These are phyloP conservation scores for Ceratorhiza oryzae-sativae DNA, from an alignment of 1,284 basidiomycete genomes.

Conservation along the genomic window DNA sequence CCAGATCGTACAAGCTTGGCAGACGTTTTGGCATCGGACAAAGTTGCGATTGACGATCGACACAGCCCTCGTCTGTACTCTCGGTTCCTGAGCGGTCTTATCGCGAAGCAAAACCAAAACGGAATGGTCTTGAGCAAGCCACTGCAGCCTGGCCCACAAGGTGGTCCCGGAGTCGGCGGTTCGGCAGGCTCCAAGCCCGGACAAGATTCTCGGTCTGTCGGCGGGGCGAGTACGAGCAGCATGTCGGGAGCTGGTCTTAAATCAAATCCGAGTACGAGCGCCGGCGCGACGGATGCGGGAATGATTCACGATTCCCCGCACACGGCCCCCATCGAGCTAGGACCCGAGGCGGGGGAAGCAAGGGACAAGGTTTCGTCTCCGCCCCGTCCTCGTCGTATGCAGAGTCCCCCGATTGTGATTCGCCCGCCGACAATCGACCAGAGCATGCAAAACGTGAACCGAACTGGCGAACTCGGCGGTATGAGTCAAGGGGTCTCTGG, in stretches of 20 bases:
- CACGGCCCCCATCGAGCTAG: background rate
- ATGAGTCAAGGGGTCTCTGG: background rate
- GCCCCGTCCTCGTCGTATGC: conserved; percentile 6
- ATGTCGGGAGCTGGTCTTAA: background rate
- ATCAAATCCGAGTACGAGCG: conserved; percentile 10
- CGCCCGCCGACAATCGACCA: conserved; percentile 22
- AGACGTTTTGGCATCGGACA: conserved; percentile 69
- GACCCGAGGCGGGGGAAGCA: conserved; percentile 1
- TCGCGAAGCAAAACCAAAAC: conserved; percentile 56
- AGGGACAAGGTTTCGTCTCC: background rate
- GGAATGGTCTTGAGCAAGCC: conserved; percentile 6
- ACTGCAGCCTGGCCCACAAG: background rate
- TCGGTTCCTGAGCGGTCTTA: conserved; percentile 73
- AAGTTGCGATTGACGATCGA: conserved; percentile 80
- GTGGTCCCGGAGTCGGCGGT: conserved; percentile 2
- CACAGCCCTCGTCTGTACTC: conserved; percentile 83
- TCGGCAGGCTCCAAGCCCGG: background rate
- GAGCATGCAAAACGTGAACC: conserved; percentile 14
- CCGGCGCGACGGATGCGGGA: conserved; percentile 20
- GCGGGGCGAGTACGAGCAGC: background rate
- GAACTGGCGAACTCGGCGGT: background rate
- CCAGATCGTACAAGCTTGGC: conserved; percentile 75
- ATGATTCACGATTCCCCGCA: conserved; percentile 23
- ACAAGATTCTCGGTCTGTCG: background rate
- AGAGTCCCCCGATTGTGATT: conserved; percentile 34